These are phyloP conservation scores for Scutellaria minor DNA, from an alignment of 257 asterid genomes.

Conservation along the genomic window DNA sequence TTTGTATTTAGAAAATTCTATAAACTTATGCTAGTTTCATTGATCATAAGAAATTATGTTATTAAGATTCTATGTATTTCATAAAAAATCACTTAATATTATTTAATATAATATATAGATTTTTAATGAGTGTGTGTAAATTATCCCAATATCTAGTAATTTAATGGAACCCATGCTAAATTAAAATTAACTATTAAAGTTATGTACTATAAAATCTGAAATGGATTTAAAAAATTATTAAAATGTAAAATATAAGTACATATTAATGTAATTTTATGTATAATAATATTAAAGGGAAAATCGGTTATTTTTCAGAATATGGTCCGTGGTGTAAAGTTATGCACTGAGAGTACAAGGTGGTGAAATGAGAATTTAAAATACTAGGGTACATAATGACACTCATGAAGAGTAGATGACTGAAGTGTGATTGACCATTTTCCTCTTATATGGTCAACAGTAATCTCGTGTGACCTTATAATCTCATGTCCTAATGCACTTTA, in stretches of 20 bases:
- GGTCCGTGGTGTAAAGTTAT: too few relatives aligned
- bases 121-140: too few relatives aligned
- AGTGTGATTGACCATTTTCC: not conserved
- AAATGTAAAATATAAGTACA: not conserved
- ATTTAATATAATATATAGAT: too few relatives aligned
- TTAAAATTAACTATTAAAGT: too few relatives aligned
- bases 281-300: too few relatives aligned
- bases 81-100: not conserved
- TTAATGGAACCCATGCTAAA: not conserved
- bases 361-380: not conserved
- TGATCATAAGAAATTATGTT: too few relatives aligned
- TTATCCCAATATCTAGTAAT: not conserved
- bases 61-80: too few relatives aligned
- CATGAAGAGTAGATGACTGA: not conserved
- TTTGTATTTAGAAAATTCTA: not conserved
- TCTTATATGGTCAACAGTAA: not conserved
- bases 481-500: conserved; percentile 33
- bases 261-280: too few relatives aligned
- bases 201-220: too few relatives aligned
- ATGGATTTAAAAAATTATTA: too few relatives aligned
- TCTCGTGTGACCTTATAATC: not conserved
- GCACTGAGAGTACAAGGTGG: not conserved
- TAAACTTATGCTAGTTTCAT: not conserved
- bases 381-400: not conserved
- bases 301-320: too few relatives aligned